Conservation (phyloP, 176 grass and related monocot genomes). For the Musa acuminata region DNA sequence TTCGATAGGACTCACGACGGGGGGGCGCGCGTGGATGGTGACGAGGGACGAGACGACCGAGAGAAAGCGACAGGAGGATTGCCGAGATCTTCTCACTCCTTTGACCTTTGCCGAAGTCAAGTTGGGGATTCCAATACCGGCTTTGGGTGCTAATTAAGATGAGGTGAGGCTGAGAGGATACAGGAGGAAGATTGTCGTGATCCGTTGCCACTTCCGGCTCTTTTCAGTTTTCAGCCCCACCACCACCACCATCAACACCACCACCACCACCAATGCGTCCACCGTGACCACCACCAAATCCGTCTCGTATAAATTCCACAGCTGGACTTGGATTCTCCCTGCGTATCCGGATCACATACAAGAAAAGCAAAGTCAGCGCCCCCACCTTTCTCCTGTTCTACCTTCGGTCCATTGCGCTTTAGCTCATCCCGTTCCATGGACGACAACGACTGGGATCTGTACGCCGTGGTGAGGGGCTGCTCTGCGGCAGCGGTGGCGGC, state of each 20-base stretch:
- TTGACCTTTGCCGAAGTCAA: conserved; percentile 7
- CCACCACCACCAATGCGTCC: conserved; percentile 45
- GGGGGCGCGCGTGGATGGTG: too few species aligned
- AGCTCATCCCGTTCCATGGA: conserved; percentile 16
- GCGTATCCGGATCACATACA: too few species aligned
- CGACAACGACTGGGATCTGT: conserved; percentile 91
- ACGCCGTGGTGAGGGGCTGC: conserved; percentile 84
- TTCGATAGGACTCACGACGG: too few species aligned
- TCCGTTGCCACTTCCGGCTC: too few species aligned
- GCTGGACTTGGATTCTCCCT: too few species aligned
- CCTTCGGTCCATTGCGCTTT: neutral
- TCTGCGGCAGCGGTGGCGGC: neutral
- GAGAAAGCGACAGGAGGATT: neutral
- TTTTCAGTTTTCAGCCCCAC: conserved; percentile 8
- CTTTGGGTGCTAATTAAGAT: too few species aligned
- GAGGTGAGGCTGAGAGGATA: neutral
- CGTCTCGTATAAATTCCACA: too few species aligned
- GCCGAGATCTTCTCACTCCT: neutral
- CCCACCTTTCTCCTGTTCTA: neutral
- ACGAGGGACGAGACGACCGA: neutral
- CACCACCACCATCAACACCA: conserved; percentile 63
- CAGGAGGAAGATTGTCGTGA: neutral
- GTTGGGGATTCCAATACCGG: neutral
- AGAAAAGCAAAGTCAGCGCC: conserved; percentile 25
- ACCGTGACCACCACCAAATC: conserved; percentile 32